phyloP scores from a whole-genome alignment of 2,329 filamentous ascomycete genomes.

The Diaporthe amygdali region DNA sequence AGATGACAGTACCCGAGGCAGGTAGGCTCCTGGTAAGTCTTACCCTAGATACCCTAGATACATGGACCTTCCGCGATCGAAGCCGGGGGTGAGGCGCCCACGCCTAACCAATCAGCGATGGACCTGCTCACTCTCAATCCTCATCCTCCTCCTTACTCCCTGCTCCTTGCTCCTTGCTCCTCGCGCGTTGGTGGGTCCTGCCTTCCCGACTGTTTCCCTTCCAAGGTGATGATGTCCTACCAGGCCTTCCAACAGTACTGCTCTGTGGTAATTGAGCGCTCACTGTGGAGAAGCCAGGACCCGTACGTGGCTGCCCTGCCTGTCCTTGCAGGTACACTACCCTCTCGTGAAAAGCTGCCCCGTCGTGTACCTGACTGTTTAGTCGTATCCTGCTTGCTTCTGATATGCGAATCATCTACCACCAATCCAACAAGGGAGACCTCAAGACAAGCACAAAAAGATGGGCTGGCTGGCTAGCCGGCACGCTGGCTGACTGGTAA shows the following conservation, averaged over 20 bases:
- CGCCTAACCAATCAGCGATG: background rate
- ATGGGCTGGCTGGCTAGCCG: background rate
- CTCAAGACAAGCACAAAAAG: too few relatives aligned
- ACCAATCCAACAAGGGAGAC: background rate
- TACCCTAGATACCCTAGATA: background rate
- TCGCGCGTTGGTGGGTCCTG: background rate
- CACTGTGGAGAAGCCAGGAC: background rate
- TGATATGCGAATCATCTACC: background rate
- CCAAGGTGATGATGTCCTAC: background rate
- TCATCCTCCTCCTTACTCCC: background rate
- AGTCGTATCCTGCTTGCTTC: background rate
- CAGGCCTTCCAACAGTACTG: too few relatives aligned
- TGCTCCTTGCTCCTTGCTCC: background rate
- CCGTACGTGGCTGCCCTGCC: background rate
- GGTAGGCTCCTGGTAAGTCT: too few relatives aligned
- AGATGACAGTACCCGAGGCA: background rate
- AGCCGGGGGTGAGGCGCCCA: conserved; percentile 3
- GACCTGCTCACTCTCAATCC: too few relatives aligned
- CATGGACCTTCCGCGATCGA: background rate
- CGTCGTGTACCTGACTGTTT: too few relatives aligned
- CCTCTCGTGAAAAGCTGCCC: background rate
- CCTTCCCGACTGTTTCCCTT: background rate
- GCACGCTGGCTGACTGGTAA: too few relatives aligned
- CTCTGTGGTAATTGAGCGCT: background rate
- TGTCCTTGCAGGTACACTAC: background rate